Evolutionary conservation across 306 rosid genomes (phyloP).

Genomic region (Rosa chinensis): DNA sequence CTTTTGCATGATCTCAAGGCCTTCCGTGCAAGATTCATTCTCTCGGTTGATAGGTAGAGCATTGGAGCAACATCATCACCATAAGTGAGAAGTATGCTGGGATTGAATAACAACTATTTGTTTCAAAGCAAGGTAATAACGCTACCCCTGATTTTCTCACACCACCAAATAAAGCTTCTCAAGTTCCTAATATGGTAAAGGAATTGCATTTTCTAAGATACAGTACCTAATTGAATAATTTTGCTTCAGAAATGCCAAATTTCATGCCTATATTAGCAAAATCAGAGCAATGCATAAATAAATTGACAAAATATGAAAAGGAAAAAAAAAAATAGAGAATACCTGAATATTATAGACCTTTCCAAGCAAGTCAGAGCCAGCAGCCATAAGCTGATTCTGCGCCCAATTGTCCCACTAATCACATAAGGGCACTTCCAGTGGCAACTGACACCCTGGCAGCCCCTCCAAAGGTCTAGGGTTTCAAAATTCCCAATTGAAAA

Average conservation of each 20-base stretch:
- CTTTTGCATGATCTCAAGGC: too few species aligned
- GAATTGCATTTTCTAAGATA: not conserved
- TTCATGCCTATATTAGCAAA: not conserved
- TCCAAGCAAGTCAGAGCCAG: constrained; percentile 90
- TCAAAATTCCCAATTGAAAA: constrained; percentile 12
- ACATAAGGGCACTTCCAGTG: constrained; percentile 27
- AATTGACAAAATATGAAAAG: too few species aligned
- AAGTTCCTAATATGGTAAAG: not conserved
- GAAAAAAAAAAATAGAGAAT: too few species aligned
- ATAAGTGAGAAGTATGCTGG: too few species aligned
- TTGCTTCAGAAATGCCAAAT: not conserved
- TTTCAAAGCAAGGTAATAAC: too few species aligned
- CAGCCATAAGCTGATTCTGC: constrained; percentile 77
- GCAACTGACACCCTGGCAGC: too few species aligned
- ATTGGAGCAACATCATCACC: too few species aligned
- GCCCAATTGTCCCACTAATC: constrained; percentile 83
- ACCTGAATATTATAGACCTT: constrained; percentile 89
- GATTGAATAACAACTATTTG: too few species aligned
- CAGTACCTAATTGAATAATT: too few species aligned
- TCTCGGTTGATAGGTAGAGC: too few species aligned
- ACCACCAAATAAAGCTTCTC: not conserved
- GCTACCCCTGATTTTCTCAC: too few species aligned
- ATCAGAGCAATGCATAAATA: not conserved
- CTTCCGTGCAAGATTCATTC: too few species aligned
- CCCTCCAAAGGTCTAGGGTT: constrained; percentile 64